Conservation (phyloP, 2,329 filamentous ascomycete species). For the Trichophyton verrucosum region DNA sequence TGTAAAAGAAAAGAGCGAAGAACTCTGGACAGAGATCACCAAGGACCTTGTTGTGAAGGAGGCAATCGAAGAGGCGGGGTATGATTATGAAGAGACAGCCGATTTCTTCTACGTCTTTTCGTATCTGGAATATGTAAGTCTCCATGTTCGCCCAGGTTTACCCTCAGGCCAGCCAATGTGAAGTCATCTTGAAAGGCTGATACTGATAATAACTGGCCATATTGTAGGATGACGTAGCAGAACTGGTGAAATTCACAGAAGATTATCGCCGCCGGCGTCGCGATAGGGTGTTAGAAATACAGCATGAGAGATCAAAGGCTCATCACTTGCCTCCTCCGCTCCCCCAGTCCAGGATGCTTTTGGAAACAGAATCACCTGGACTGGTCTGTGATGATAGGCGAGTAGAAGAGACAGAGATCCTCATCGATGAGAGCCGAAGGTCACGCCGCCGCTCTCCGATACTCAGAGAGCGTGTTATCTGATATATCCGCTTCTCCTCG, state of each 20-base stretch:
- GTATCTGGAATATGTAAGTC: conserved; percentile 73
- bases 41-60: conserved; percentile 81
- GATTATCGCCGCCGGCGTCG: conserved; percentile 59
- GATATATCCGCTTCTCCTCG: background rate
- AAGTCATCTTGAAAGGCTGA: too few species aligned
- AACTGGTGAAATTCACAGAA: conserved; percentile 70
- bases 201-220: background rate
- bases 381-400: background rate
- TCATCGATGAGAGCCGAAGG: background rate
- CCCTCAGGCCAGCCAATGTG: background rate
- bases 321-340: conserved; percentile 11
- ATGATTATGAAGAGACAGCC: conserved; percentile 82
- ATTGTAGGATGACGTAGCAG: conserved; percentile 68
- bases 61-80: conserved; percentile 72
- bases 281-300: conserved; percentile 47
- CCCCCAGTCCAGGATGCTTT: background rate
- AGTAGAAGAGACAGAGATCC: conserved; percentile 2
- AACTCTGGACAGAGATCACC: conserved; percentile 94
- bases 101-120: conserved; percentile 86
- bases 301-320: conserved; percentile 29
- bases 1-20: conserved; percentile 34
- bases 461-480: background rate
- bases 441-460: background rate
- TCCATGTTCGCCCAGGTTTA: background rate
- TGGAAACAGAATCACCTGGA: background rate